phyloP scores from a whole-genome alignment of 2,329 filamentous ascomycete genomes.

The Microsporum canis region DNA sequence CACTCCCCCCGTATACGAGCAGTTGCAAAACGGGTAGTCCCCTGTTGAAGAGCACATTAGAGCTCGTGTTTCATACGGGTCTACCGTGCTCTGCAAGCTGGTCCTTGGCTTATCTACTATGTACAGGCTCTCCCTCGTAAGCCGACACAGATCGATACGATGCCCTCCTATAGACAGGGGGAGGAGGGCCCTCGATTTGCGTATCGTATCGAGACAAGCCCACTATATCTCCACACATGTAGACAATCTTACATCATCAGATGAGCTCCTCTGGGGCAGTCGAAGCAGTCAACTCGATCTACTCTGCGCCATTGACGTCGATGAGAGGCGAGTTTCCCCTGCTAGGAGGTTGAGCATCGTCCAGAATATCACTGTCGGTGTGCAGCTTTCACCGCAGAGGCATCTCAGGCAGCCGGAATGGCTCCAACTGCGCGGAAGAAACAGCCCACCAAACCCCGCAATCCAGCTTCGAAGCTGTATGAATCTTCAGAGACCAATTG shows the following conservation, averaged over 20 bases:
- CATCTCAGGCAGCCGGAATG: background rate
- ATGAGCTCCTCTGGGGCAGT: background rate
- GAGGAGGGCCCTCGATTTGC: background rate
- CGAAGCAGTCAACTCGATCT: background rate
- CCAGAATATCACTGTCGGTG: background rate
- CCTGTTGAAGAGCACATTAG: background rate
- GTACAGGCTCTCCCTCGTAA: background rate
- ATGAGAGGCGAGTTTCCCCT: background rate
- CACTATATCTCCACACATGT: background rate
- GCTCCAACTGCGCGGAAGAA: background rate
- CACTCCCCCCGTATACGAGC: background rate
- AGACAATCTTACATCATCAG: background rate
- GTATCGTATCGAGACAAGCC: background rate
- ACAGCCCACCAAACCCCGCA: background rate
- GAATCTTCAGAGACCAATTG: background rate
- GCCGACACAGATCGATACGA: conserved; percentile 2
- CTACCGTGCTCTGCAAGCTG: background rate
- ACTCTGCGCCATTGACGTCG: background rate
- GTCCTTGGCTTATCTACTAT: background rate
- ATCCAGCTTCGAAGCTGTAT: background rate
- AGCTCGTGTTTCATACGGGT: conserved; percentile 3
- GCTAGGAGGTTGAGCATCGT: background rate
- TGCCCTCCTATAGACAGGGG: background rate
- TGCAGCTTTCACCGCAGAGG: background rate
- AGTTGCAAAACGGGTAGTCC: background rate